Percentiles rank a stretch among this genome's conserved stretches.
Conservation (phyloP, 305 asterid genomes). For the Rubia tinctorum region DNA sequence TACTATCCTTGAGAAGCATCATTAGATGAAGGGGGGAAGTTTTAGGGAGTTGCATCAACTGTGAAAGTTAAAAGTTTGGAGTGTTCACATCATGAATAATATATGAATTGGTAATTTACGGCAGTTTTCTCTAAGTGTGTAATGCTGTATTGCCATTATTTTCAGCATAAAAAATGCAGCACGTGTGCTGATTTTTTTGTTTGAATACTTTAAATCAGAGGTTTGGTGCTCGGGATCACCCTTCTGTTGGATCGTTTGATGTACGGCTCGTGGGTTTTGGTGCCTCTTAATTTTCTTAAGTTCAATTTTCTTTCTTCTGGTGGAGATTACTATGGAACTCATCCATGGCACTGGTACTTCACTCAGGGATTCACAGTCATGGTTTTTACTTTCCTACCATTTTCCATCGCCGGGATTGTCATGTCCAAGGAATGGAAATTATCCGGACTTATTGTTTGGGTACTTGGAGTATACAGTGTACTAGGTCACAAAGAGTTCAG, state of each 20-base stretch:
- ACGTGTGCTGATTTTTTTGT: conserved; percentile 19
- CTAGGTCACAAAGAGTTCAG: conserved; percentile 99
- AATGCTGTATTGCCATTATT: not conserved
- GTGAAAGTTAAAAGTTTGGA: not conserved
- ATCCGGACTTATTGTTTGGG: conserved; percentile 78
- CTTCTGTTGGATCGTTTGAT: conserved; percentile 71
- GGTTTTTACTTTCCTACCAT: conserved; percentile 78
- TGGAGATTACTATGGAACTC: conserved; percentile 98
- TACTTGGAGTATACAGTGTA: conserved; percentile 79
- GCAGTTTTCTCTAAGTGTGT: not conserved
- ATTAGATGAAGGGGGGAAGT: not conserved
- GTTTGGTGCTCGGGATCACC: conserved; percentile 70
- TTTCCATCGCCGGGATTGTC: conserved; percentile 61
- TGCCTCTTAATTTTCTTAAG: conserved; percentile 82
- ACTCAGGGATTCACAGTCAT: conserved; percentile 94
- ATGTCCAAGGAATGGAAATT: conserved; percentile 69
- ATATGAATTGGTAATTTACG: not conserved
- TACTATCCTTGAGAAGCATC: not conserved
- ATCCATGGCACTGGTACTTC: conserved; percentile 98
- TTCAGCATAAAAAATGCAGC: not conserved
- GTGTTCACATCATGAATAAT: not conserved
- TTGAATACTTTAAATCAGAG: conserved; percentile 51
- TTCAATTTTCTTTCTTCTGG: conserved; percentile 94
- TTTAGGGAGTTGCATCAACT: not conserved
- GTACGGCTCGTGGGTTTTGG: conserved; percentile 89